Evolutionary conservation across 352 stramenopile genomes (phyloP).

Genomic region (Pythium sukuiense): DNA sequence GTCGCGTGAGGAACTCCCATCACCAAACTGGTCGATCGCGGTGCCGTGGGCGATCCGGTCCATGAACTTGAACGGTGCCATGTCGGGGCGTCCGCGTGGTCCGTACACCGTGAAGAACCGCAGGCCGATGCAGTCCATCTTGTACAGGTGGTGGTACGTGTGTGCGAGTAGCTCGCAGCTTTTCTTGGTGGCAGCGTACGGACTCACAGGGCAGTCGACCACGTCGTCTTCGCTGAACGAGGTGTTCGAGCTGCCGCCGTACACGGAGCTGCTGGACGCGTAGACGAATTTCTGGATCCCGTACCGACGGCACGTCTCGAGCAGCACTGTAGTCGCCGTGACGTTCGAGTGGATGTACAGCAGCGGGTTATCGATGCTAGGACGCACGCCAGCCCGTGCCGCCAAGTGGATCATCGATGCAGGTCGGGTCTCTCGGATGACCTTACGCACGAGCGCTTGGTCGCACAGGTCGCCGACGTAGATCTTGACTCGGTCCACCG

Average conservation of each 20-base stretch:
- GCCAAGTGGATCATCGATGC: slow-evolving; percentile 94
- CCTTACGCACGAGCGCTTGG: slow-evolving; percentile 80
- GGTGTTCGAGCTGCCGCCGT: slow-evolving; percentile 91
- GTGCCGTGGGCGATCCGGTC: slow-evolving; percentile 90
- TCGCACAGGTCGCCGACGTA: slow-evolving; percentile 96
- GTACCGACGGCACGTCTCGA: slow-evolving; percentile 91
- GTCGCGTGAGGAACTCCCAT: slow-evolving; percentile 93
- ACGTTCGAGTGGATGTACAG: slow-evolving; percentile 99
- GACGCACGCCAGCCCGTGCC: slow-evolving; percentile 94
- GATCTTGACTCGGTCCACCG: slow-evolving; percentile 57
- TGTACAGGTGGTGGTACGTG: slow-evolving; percentile 97
- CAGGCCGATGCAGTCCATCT: slow-evolving; percentile 92
- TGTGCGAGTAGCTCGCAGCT: slow-evolving; percentile 95
- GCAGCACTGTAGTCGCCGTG: slow-evolving; percentile 90
- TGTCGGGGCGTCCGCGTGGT: slow-evolving; percentile 94
- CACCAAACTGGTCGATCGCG: slow-evolving; percentile 96
- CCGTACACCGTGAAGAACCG: slow-evolving; percentile 99
- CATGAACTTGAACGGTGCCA: slow-evolving; percentile 99
- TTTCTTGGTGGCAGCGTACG: slow-evolving; percentile 98
- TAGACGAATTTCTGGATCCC: slow-evolving; percentile 95
- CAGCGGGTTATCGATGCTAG: slow-evolving; percentile 97
- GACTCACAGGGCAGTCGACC: slow-evolving; percentile 94
- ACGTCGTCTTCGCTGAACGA: slow-evolving; percentile 90
- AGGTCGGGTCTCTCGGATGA: slow-evolving; percentile 88
- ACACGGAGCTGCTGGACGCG: slow-evolving; percentile 94